These are phyloP conservation scores for Aquilaria yunnanensis DNA, from an alignment of 345 rosid species.

Conservation along the genomic window DNA sequence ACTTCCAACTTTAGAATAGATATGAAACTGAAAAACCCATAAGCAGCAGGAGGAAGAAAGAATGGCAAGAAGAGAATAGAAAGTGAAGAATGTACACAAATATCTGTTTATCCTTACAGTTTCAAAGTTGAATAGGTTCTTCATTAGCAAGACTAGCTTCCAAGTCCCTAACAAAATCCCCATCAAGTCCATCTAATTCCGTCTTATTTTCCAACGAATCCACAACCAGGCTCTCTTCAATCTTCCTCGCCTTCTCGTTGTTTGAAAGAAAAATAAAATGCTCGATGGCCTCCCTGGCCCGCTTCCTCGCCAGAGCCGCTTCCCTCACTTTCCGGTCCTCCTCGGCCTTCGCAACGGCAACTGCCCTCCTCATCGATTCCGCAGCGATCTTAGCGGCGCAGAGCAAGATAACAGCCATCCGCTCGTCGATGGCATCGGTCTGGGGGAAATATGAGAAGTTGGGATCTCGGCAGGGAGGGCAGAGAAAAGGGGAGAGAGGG, in stretches of 20 bases:
- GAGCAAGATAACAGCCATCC: conserved; percentile 32
- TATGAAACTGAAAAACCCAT: neutral
- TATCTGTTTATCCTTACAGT: neutral
- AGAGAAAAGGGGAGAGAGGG: conserved; percentile 42
- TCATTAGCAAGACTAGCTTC: conserved; percentile 8
- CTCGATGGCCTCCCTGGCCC: conserved; percentile 67
- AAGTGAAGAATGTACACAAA: neutral
- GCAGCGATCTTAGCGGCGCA: conserved; percentile 63
- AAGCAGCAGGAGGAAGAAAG: too few species aligned
- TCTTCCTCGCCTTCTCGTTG: neutral
- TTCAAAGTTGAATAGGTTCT: neutral
- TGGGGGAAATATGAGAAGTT: conserved; percentile 37
- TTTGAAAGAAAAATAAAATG: conserved; percentile 1
- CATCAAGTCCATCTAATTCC: conserved; percentile 5
- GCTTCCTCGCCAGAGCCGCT: conserved; percentile 54
- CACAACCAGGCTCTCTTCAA: neutral
- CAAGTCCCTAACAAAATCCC: conserved; percentile 10
- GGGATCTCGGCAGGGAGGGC: conserved; percentile 49
- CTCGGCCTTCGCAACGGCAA: conserved; percentile 23
- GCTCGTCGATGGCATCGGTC: conserved; percentile 23
- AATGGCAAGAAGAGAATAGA: too few species aligned
- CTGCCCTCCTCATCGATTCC: conserved; percentile 52
- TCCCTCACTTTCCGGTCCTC: conserved; percentile 56
- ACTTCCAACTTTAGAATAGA: neutral
- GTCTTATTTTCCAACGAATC: conserved; percentile 1